Evolutionary conservation across 2,329 filamentous ascomycete genomes (phyloP), one percentile per base, ranked within the genome.

Genomic region (Nannizzia gypsea): DNA sequence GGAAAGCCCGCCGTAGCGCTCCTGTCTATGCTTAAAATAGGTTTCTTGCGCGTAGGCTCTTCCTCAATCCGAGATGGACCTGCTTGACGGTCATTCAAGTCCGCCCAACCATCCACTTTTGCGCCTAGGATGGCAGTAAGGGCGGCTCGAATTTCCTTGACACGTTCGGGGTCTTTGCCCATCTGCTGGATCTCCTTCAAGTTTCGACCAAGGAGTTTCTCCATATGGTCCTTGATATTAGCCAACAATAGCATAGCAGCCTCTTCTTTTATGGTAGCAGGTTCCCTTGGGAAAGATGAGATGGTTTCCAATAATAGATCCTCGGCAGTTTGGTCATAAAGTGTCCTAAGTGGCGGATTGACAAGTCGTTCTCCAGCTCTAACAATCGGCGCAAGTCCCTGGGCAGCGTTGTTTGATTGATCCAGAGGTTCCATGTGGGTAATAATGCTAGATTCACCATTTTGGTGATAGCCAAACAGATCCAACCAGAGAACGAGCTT

Each of bases 401-500:
- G 72, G 3, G 68, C 65, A 3, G 69, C 65, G 59, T 68, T 66
- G 56, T 66, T 69, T 3, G 68, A 66, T 52, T 70, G 69, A 56
- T 76, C 75, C 56, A 76, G 64, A 6, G 75, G 73, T 38, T 75
- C 73, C 59, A 70, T 72, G 20, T 74, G 73, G 48, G 73, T 72
- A 24, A 76, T 76, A 56, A 75, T 74, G 62, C 75, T 76, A 15
- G 75, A 73, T 63, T 76, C 74, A 6, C 72, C 73, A 11, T 74
- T 75, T 2, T 74, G 75, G 57, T 80, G 77, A 63, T 80, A 81
- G 57, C 84, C 83, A 65, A 86, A 86, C 1, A 86, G 74, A 68
- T 83, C 81, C 40, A 85, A 71, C 83, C 83, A 86, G 1, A 86
- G 76, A 65, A 84, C 81, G 65, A 85, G 76, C 66, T 86, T 86